Evolutionary conservation across 352 stramenopile genomes (phyloP), one percentile per base, ranked within the genome.

Genomic region (Pythium brachiatum): DNA sequence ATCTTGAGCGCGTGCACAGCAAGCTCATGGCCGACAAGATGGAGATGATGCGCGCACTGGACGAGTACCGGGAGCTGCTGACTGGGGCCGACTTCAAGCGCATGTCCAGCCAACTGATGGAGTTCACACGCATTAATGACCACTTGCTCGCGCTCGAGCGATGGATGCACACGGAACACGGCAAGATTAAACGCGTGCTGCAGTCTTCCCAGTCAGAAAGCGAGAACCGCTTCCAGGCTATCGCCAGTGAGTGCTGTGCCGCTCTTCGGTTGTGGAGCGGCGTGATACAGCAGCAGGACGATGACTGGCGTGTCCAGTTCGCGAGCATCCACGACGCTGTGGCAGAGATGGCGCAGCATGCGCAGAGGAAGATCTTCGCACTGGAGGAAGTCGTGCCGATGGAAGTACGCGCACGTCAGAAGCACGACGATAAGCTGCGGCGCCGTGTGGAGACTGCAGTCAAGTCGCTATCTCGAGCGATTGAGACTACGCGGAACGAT

Each of bases 381-480:
- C 53, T 92, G 1, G 81, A 92, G 65, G 76, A 85, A 55, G 74
- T 85, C 26, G 58, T 92, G 29, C 79, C 75, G 7, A 60, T 90
- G 52, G 81, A 92, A 29, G 79, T 89, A 25, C 69, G 78, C 60
- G 79, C 81, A 8, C 63, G 81, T 16, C 81, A 90, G 57, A 76
- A 80, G 48, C 62, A 75, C 55, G 69, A 89, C 50, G 81, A 88
- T 11, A 86, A 80, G 51, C 64, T 92, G 0, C 60, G 63, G 16
- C 53, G 50, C 7, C 79, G 77, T 13, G 36, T 92, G 13, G 77
- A 89, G 7, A 54, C 44, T n/a, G 65, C 69, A 16, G 64, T 78
- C 6, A 86, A 83, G 36, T 51, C 68, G 2, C 25, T 85, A 21
- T 57, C 59, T 1, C 58, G 68, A 21, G 66, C 66, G 3, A 69